Base-by-base conservation (phyloP, 164 flowering plant genomes). In the Tinospora cordifolia region DNA sequence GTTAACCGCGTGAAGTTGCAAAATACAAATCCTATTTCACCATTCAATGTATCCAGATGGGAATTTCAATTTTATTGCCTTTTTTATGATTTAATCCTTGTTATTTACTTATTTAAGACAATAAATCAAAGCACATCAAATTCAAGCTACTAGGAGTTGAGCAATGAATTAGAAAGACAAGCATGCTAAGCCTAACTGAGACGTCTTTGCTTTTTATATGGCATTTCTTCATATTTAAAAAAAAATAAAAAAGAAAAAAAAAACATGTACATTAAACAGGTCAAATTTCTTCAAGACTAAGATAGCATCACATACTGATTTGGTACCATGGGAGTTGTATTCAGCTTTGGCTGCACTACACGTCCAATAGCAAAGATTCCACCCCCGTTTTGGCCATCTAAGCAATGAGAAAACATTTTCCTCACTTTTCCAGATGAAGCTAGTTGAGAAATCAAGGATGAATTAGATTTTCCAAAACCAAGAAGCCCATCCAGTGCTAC, bases 331-430 rank as follows among this genome's bases (percentile, higher is more conserved):
- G 96, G 87, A 69, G 97, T 92, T 71, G 89, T 82, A 47, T 80
- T 87, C 36, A 89, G 79, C 80, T 85, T 85, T 63, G 97, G 96
- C 72, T 88, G 83, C 75, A 87, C 91, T 66, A 93, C 87, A 63
- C 88, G 78, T 68, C 98, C 98, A 79, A 93, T 89, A 36, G 97
- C 89, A 81, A 89, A 93, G 41, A 93, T 93, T 70, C 98, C 98
- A 71, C 98, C 98, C 17, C 98, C 98, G 75, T 82, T 73, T 59
- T 49, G 68, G 65, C 77, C 80, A 78, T 89, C 97, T 74, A 94
- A 80, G 85, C 98, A 94, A 69, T 94, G 98, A 47, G 97, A 80
- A 80, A 94, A 94, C 72, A 80, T 77, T 75, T 85, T 92, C 73
- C 82, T 85, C 75, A 89, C 91, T 72, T 81, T 84, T 71, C 95